Evolutionary conservation across 331 rosid genomes (phyloP).

Genomic region (Erythrophleum ivorense): DNA sequence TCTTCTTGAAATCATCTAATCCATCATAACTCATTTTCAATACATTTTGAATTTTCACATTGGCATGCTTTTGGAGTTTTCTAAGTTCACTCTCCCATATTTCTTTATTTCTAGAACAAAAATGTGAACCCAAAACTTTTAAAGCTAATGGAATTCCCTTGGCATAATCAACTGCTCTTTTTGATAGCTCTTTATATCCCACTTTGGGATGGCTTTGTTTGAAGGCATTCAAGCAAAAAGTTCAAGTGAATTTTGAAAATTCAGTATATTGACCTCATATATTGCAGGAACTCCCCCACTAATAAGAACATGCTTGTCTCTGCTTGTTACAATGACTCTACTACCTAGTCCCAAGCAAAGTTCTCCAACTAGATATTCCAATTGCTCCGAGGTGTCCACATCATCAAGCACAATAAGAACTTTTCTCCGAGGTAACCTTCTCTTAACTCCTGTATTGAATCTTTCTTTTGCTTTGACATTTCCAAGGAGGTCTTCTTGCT

Average conservation of each 20-base stretch:
- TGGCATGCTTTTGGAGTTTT: neutral
- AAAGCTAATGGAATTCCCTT: neutral
- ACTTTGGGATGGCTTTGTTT: neutral
- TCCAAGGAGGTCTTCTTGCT: neutral
- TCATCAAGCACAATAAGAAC: neutral
- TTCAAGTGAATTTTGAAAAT: neutral
- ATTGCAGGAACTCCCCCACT: neutral
- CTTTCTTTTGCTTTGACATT: neutral
- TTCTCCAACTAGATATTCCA: neutral
- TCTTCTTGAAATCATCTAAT: neutral
- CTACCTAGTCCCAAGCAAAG: neutral
- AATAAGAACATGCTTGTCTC: neutral
- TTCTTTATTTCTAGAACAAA: neutral
- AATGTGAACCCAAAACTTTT: neutral
- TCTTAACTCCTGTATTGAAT: neutral
- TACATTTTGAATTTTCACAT: neutral
- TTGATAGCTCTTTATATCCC: neutral
- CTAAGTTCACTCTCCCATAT: neutral
- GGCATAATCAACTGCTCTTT: neutral
- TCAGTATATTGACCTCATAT: neutral
- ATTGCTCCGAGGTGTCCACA: neutral
- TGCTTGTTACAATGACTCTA: neutral
- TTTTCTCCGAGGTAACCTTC: neutral
- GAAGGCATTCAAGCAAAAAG: neutral
- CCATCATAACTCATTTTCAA: slow-evolving; percentile 1